Conservation (phyloP, 2,329 filamentous ascomycete species). For the Teratosphaeria gauchensis region DNA sequence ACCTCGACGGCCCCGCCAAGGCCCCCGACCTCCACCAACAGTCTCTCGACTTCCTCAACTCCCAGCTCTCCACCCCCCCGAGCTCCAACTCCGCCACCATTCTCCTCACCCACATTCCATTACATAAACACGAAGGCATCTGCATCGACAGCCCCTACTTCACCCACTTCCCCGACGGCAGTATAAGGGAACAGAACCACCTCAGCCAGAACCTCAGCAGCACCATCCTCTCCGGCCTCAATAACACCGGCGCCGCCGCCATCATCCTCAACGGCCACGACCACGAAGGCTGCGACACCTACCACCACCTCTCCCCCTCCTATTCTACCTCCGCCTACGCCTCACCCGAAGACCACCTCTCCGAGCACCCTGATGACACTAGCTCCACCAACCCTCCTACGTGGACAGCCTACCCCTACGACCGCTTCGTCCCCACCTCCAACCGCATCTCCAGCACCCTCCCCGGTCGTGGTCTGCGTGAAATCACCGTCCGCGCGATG, state of each 20-base stretch:
- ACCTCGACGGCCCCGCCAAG: constrained; percentile 74
- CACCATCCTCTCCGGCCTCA: constrained; percentile 70
- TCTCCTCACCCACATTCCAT: constrained; percentile 81
- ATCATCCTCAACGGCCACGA: constrained; percentile 89
- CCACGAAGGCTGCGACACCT: constrained; percentile 85
- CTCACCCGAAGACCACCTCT: constrained; percentile 3
- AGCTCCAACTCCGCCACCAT: not conserved
- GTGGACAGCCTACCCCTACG: constrained; percentile 4
- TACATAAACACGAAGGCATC: constrained; percentile 72
- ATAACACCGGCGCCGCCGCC: constrained; percentile 54
- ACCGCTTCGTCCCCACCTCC: not conserved
- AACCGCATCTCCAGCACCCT: not conserved
- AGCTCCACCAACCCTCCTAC: constrained; percentile 4
- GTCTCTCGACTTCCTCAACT: constrained; percentile 69
- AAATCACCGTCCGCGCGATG: constrained; percentile 93
- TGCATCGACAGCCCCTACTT: constrained; percentile 82
- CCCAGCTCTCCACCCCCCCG: constrained; percentile 4
- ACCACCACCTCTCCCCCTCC: constrained; percentile 52
- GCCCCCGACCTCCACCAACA: constrained; percentile 58
- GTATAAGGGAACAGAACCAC: constrained; percentile 85
- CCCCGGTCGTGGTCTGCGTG: constrained; percentile 50
- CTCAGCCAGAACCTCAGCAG: constrained; percentile 61
- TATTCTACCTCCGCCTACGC: not conserved
- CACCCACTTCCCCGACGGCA: constrained; percentile 60
- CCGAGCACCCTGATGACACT: constrained; percentile 2